Evolutionary conservation across 116 monocot species (phyloP).

Genomic region (Trichopus zeylanicus): DNA sequence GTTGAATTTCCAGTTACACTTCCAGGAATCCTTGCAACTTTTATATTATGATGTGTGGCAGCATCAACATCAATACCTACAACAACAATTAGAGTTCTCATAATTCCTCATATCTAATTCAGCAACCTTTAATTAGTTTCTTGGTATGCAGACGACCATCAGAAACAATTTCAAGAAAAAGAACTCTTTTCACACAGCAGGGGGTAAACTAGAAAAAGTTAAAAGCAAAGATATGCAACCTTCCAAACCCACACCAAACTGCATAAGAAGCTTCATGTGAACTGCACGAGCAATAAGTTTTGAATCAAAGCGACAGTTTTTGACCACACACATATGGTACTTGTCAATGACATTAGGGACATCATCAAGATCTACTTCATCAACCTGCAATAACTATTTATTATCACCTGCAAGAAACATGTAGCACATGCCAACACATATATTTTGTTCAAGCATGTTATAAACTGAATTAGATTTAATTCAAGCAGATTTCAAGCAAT

Average conservation of each 20-base stretch:
- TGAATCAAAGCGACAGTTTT: slow-evolving; percentile 39
- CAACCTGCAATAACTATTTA: slow-evolving; percentile 37
- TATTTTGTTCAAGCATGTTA: background rate
- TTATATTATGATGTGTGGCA: slow-evolving; percentile 73
- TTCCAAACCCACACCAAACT: slow-evolving; percentile 94
- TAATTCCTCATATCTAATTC: no score
- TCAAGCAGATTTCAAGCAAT: background rate
- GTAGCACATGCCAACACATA: background rate
- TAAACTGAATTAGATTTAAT: background rate
- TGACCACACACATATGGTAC: slow-evolving; percentile 78
- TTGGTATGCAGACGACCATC: background rate
- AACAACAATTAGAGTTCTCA: background rate
- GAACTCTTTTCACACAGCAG: background rate
- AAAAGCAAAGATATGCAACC: slow-evolving; percentile 21
- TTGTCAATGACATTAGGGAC: slow-evolving; percentile 57
- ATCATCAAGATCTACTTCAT: slow-evolving; percentile 65
- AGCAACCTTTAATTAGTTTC: background rate
- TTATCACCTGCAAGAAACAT: background rate
- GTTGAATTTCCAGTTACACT: slow-evolving; percentile 63
- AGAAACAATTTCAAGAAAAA: background rate
- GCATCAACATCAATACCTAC: slow-evolving; percentile 85
- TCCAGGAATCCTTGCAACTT: slow-evolving; percentile 93
- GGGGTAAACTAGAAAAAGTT: background rate
- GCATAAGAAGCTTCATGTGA: slow-evolving; percentile 90
- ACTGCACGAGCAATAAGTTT: slow-evolving; percentile 58